Base-by-base conservation (phyloP, 495 filamentous ascomycete species). In the Terfezia claveryi region DNA sequence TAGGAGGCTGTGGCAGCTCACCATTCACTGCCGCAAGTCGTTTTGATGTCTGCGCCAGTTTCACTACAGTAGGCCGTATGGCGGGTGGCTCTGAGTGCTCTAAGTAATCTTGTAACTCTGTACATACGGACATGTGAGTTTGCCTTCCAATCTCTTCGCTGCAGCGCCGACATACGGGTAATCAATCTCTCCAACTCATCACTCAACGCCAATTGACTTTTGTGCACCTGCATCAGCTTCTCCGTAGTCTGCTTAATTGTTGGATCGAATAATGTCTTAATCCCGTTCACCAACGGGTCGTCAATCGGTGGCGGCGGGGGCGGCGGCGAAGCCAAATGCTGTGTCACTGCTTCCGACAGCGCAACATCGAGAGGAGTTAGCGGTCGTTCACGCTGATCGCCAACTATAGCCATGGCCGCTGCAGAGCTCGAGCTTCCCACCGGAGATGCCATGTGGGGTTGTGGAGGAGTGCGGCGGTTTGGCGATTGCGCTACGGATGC, bases 171-270 rank as follows among this genome's bases (percentile, higher is more conserved):
- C 56, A n/a, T 17, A 65, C 62, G 62, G 23, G 50, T 52, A 23
- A 65, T 56, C 23, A 65, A 37, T 23, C 63, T 49, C 10, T 61
- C 64, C 10, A 65, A 37, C 52, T 65, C 63, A 5, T 55, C 62
- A 8, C 54, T 55, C 4, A 65, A 38, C 50, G 61, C 63, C 53
- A 62, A 57, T 50, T 65, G 63, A 9, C 55, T 55, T 37, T 60
- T 63, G 41, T 65, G 62, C 16, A 65, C 63, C 17, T 56, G 54
- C 9, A 58, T 27, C 36, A 65, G 50, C 36, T 65, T 65, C 23
- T 65, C 60, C 9, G 63, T 65, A 9, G 63, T 65, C 37, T 60
- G 60, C 50, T 59, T 59, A 41, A 65, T 60, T 8, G 57, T 60
- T 12, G 62, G 63, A 38, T 65, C 59, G 1, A 65, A 52, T 5